Evolutionary conservation across 805 yeast genomes (phyloP).

Genomic region (Metschnikowia aberdeeniae): DNA sequence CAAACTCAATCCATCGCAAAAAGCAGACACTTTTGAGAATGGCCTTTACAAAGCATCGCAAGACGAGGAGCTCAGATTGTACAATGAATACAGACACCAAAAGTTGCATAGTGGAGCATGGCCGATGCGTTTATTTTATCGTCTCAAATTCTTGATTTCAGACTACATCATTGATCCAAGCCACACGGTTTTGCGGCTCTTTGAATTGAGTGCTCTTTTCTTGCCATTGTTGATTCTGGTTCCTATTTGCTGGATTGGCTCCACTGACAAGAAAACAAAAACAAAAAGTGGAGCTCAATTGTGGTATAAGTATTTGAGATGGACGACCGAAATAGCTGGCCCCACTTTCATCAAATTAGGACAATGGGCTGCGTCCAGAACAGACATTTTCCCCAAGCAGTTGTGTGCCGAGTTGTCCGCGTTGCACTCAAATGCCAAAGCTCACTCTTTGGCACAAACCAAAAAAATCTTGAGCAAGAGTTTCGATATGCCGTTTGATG

Average conservation of each 20-base stretch:
- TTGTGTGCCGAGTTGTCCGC: slow-evolving; percentile 73
- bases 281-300: slow-evolving; percentile 56
- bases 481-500: slow-evolving; percentile 60
- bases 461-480: slow-evolving; percentile 53
- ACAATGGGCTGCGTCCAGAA: slow-evolving; percentile 98
- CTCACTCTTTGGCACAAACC: slow-evolving; percentile 68
- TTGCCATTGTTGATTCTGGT: slow-evolving; percentile 60
- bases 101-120: slow-evolving; percentile 19
- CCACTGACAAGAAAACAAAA: slow-evolving; percentile 29
- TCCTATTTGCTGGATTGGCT: slow-evolving; percentile 65
- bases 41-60: slow-evolving; percentile 62
- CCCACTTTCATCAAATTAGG: slow-evolving; percentile 90
- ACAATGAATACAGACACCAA: slow-evolving; percentile 28
- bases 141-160: slow-evolving; percentile 39
- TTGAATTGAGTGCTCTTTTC: slow-evolving; percentile 63
- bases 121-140: slow-evolving; percentile 30
- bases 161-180: slow-evolving; percentile 69
- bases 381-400: slow-evolving; percentile 81
- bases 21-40: slow-evolving; percentile 65
- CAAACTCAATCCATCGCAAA: slow-evolving; percentile 40
- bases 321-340: slow-evolving; percentile 79
- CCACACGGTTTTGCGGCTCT: slow-evolving; percentile 61
- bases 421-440: slow-evolving; percentile 77
- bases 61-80: slow-evolving; percentile 44
- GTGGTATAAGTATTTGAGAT: slow-evolving; percentile 68